Evolutionary conservation across 148 eudicot species (phyloP).

Genomic region (Tetragonia tetragonoides): DNA sequence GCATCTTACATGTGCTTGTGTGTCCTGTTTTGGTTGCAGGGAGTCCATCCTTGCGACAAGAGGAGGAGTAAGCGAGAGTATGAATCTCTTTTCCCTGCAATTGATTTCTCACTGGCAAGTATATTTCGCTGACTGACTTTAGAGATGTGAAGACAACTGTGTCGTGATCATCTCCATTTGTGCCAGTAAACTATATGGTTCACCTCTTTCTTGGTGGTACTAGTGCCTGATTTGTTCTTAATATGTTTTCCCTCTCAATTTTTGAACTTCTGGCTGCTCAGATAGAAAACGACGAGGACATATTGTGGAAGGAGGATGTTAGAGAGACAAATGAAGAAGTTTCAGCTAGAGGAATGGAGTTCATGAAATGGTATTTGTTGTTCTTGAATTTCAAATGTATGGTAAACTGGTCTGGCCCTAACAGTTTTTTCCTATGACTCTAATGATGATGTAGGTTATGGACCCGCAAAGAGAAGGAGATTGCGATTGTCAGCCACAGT

Average conservation of each 20-base stretch:
- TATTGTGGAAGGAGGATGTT: conserved; percentile 54
- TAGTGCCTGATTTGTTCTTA: not conserved
- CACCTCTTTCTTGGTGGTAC: not conserved
- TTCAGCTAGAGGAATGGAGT: conserved; percentile 72
- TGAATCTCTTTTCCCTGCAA: conserved; percentile 73
- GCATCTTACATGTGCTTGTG: not conserved
- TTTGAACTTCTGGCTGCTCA: conserved; percentile 26
- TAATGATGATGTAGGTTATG: conserved; percentile 50
- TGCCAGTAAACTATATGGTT: not conserved
- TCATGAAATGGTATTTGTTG: conserved; percentile 67
- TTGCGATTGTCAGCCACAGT: conserved; percentile 81
- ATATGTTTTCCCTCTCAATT: not conserved
- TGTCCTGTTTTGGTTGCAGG: conserved; percentile 46
- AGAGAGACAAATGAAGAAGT: conserved; percentile 65
- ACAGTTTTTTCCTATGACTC: not conserved
- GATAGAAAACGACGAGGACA: conserved; percentile 79
- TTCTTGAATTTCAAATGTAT: not conserved
- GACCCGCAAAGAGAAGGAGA: conserved; percentile 84
- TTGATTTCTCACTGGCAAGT: conserved; percentile 91
- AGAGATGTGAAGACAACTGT: not conserved
- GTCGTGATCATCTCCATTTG: not conserved
- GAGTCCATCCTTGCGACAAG: conserved; percentile 87
- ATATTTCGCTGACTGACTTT: not conserved
- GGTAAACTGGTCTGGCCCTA: not conserved
- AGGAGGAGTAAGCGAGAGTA: conserved; percentile 71